Base-by-base conservation (phyloP, 768 basidiomycete genomes). In the Leccinellum luteum region DNA sequence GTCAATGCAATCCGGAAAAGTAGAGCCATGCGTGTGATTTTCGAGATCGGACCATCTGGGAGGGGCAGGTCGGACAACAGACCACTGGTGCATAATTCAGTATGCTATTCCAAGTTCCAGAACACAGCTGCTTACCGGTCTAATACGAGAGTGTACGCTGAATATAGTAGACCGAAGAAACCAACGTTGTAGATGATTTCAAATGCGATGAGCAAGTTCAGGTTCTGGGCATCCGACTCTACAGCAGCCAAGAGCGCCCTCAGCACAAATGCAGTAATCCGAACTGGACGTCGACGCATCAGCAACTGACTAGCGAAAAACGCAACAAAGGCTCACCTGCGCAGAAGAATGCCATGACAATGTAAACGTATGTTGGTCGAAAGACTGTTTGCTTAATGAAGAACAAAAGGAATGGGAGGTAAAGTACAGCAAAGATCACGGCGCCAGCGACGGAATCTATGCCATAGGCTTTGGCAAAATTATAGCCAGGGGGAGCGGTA, bases 91-190 rank as follows among this genome's bases (percentile, higher is more conserved):
- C 13, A 6, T 19, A 7, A 23, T 55, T 48, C 23, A 60, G 50
- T 14, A 32, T 15, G 6, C 25, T 9, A 28, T 5, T 5, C 4
- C 21, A 13, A 28, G 25, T 12, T 54, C 6, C 21, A 28, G 38
- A 60, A 57, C 1, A 27, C n/a, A 21, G 13, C 19, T 31, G 27
- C 62, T 38, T 48, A 73, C 73, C 73, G 62, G 48, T 75, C 72
- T 12, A 72, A 53, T 15, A 71, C 72, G 10, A 75, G 66, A 19
- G 60, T 67, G 54, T 75, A 73, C 17, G 72, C 66, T 13, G 69
- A 74, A 51, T 71, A 74, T 8, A 75, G 49, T 41, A 75, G 51
- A 59, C 68, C 71, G 25, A 72, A 75, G 69, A 75, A 73, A 44
- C 73, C 74, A 17, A 69, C 65, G 47, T 69, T 73, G 58, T 75